Percentiles rank a stretch among this genome's conserved stretches.
Evolutionary conservation across 441 rosid species (phyloP).

Genomic region (Corymbia citriodora): DNA sequence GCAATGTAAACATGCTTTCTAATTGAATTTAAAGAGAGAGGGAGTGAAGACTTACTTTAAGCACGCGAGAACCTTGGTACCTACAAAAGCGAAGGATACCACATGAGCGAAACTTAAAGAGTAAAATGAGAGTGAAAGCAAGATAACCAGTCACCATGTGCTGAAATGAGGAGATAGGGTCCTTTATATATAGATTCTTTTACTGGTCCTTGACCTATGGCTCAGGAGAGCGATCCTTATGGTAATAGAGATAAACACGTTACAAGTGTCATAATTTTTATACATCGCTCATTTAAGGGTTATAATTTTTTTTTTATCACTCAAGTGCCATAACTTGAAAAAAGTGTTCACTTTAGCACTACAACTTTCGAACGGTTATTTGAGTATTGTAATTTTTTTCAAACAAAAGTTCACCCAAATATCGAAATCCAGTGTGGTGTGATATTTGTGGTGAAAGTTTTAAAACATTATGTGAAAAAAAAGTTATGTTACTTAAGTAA

Average conservation of each 20-base stretch:
- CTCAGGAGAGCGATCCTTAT: not conserved
- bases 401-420: too few relatives aligned
- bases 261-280: too few relatives aligned
- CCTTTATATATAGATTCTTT: fast-evolving
- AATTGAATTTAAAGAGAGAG: not conserved
- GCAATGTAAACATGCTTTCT: not conserved
- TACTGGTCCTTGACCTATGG: not conserved
- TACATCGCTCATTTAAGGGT: fast-evolving
- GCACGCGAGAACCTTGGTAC: not conserved
- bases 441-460: not conserved
- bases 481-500: not conserved
- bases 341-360: fast-evolving
- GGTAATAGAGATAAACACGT: not conserved
- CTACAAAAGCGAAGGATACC: not conserved
- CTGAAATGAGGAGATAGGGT: not conserved
- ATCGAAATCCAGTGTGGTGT: fast-evolving
- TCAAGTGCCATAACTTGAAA: too few relatives aligned
- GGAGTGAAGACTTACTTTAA: not conserved
- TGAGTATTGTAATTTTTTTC: too few relatives aligned
- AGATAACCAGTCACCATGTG: not conserved
- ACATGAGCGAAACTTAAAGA: not conserved
- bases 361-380: not conserved
- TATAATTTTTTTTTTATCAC: too few relatives aligned
- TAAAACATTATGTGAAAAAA: too few relatives aligned
- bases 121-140: not conserved